These are phyloP conservation scores for Auricularia auricula-judae DNA, from an alignment of 768 basidiomycete genomes.

Conservation along the genomic window DNA sequence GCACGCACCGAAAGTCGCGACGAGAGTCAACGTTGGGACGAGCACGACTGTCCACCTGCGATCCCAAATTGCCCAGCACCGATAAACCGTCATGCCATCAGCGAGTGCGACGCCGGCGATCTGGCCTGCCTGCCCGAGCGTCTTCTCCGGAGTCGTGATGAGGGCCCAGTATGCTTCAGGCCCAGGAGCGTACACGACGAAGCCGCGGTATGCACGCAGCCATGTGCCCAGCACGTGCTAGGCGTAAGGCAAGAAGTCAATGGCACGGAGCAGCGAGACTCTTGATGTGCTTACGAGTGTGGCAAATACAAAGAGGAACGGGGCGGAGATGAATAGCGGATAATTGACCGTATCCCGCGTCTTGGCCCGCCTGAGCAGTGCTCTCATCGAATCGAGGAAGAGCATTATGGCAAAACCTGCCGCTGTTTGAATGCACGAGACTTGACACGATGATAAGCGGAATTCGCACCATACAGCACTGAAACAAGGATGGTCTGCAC, in stretches of 20 bases:
- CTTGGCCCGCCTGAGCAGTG: neutral
- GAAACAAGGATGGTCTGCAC: neutral
- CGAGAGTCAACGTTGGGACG: neutral
- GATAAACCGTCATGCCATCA: neutral
- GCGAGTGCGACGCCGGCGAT: neutral
- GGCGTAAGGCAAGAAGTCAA: neutral
- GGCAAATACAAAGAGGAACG: neutral
- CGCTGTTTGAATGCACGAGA: too few relatives aligned
- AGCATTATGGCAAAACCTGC: neutral
- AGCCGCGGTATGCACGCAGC: neutral
- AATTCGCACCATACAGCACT: neutral
- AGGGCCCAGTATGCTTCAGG: neutral
- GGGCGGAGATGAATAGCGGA: neutral
- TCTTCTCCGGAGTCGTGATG: neutral
- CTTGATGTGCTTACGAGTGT: neutral
- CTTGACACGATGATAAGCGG: neutral
- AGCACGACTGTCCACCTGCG: neutral
- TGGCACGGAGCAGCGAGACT: neutral
- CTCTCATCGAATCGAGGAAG: neutral
- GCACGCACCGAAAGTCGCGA: neutral
- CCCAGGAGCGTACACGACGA: neutral
- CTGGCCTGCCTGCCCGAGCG: neutral
- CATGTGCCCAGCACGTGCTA: neutral
- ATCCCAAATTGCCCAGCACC: neutral
- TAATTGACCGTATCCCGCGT: too few relatives aligned